phyloP scores from a whole-genome alignment of 1,284 basidiomycete genomes.

The Cryptococcus sp. region DNA sequence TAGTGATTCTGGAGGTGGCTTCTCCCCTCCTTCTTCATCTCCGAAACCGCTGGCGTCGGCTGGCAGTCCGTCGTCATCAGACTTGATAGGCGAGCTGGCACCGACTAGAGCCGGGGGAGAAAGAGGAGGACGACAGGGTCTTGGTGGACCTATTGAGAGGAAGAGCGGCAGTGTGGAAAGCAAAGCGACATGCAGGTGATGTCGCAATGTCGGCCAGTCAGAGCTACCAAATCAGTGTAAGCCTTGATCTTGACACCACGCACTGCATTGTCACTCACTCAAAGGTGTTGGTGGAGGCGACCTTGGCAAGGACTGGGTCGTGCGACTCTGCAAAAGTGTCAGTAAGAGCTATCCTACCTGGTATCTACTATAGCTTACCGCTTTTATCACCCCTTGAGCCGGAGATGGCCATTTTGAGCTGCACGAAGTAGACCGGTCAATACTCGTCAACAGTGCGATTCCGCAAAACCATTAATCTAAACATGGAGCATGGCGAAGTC shows the following conservation, averaged over 20 bases:
- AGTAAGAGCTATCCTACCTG: neutral
- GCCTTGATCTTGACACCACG: slow-evolving; percentile 7
- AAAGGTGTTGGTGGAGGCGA: slow-evolving; percentile 69
- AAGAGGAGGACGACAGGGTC: slow-evolving; percentile 16
- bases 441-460: too few relatives aligned
- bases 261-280: slow-evolving; percentile 57
- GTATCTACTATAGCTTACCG: neutral
- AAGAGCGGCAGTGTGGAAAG: slow-evolving; percentile 27
- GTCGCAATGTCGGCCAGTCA: slow-evolving; percentile 72
- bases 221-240: slow-evolving; percentile 57
- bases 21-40: slow-evolving; percentile 56
- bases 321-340: slow-evolving; percentile 38
- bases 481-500: too few relatives aligned
- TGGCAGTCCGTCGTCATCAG: neutral
- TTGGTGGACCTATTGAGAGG: slow-evolving; percentile 18
- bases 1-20: slow-evolving; percentile 24
- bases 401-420: slow-evolving; percentile 13
- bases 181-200: slow-evolving; percentile 42
- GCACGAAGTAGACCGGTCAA: too few relatives aligned
- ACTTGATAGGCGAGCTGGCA: slow-evolving; percentile 12
- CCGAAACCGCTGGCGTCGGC: slow-evolving; percentile 1
- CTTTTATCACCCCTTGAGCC: neutral
- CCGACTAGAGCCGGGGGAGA: slow-evolving; percentile 8
- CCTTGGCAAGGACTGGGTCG: slow-evolving; percentile 64
- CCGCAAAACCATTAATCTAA: too few relatives aligned